phyloP scores from a whole-genome alignment of 2,329 filamentous ascomycete species.

The Pseudogymnoascus sp. region DNA sequence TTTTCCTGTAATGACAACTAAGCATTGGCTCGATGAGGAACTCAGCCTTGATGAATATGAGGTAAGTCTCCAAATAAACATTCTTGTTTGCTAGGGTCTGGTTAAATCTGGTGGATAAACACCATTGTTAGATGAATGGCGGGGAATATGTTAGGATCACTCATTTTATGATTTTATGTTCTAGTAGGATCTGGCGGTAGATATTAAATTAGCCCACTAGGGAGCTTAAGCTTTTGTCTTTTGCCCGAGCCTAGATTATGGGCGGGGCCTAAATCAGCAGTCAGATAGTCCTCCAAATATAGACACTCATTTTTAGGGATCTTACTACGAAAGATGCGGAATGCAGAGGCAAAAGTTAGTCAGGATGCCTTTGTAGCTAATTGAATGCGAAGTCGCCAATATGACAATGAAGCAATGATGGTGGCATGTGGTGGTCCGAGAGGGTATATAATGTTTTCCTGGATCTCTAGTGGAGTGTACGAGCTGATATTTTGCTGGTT shows the following conservation, averaged over 20 bases:
- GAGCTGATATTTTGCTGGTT: no score
- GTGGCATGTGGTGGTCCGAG: background rate
- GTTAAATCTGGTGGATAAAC: background rate
- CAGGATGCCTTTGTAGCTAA: background rate
- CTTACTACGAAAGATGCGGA: background rate
- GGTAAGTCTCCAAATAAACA: background rate
- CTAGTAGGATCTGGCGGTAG: background rate
- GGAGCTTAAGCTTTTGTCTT: background rate
- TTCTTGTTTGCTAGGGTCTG: background rate
- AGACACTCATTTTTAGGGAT: background rate
- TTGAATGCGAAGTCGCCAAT: background rate
- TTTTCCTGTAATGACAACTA: background rate
- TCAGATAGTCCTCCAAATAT: background rate
- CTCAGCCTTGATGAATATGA: background rate
- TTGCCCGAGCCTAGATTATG: background rate
- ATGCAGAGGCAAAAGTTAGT: background rate
- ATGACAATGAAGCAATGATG: background rate
- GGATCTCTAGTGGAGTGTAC: background rate
- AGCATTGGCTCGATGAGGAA: background rate
- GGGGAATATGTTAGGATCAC: background rate
- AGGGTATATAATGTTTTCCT: background rate
- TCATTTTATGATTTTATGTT: background rate
- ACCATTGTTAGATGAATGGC: background rate
- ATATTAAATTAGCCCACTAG: background rate
- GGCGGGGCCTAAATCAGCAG: background rate